Percentiles rank a stretch among this genome's conserved stretches.
phyloP scores from a whole-genome alignment of 768 basidiomycete genomes.

The Phlebiopsis gigantea region DNA sequence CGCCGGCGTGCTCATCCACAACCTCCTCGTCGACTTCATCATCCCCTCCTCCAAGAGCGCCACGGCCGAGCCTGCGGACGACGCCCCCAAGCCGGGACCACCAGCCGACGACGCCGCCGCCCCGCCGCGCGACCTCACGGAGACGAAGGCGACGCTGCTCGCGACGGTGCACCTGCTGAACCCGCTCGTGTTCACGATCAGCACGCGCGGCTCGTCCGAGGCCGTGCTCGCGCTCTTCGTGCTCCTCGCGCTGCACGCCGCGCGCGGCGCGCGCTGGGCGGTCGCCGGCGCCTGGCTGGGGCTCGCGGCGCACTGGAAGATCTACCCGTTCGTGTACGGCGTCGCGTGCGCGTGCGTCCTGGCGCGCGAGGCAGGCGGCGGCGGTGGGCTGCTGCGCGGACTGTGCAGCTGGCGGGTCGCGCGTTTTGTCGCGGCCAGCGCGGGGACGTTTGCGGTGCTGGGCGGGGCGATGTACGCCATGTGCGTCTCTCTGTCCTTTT shows the following conservation, averaged over 20 bases:
- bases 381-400: constrained; percentile 29
- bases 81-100: background rate
- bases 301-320: constrained; percentile 91
- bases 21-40: constrained; percentile 47
- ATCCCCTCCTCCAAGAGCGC: constrained; percentile 27
- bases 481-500: constrained; percentile 37
- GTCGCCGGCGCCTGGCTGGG: constrained; percentile 71
- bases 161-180: constrained; percentile 80
- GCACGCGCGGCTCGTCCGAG: constrained; percentile 95
- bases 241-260: constrained; percentile 58
- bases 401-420: constrained; percentile 48
- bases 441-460: constrained; percentile 58
- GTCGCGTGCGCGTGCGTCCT: constrained; percentile 66
- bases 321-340: constrained; percentile 92
- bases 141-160: constrained; percentile 45
- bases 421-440: constrained; percentile 66
- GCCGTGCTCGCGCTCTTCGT: constrained; percentile 79
- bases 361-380: constrained; percentile 13
- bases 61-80: background rate
- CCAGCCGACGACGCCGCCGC: background rate
- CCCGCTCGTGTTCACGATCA: constrained; percentile 93
- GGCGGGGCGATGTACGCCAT: constrained; percentile 66
- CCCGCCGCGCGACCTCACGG: background rate
- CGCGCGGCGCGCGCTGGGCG: constrained; percentile 55
- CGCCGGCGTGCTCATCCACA: constrained; percentile 69